Percentiles rank a stretch among this genome's conserved stretches.
These are phyloP conservation scores for Tolypocladium endophyticum DNA, from an alignment of 2,329 filamentous ascomycete species.

Conservation along the genomic window DNA sequence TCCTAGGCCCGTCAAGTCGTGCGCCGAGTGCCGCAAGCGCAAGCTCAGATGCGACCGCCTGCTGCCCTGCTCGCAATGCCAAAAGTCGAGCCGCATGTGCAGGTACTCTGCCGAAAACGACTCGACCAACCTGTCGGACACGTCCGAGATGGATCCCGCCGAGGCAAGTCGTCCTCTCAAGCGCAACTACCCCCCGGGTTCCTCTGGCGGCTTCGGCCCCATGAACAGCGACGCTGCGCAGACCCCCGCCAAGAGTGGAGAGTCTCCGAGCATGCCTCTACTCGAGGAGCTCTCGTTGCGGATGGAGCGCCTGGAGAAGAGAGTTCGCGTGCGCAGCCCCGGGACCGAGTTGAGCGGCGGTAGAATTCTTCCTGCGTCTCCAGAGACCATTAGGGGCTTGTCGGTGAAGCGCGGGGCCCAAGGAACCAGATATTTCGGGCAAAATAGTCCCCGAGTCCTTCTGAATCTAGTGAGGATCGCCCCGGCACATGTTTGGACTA, in stretches of 20 bases:
- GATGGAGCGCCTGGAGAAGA: conserved; percentile 43
- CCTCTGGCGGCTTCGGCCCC: conserved; percentile 9
- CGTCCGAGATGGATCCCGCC: conserved; percentile 29
- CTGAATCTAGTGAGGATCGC: conserved; percentile 37
- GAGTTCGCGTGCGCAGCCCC: conserved; percentile 31
- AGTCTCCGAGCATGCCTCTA: conserved; percentile 19
- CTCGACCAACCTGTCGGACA: conserved; percentile 35
- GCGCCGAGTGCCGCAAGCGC: conserved; percentile 45
- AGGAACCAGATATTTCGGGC: conserved; percentile 41
- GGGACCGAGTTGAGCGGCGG: conserved; percentile 23
- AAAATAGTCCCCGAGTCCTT: conserved; percentile 41
- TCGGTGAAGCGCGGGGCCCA: conserved; percentile 36
- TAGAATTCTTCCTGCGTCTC: conserved; percentile 23
- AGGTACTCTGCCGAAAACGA: conserved; percentile 41
- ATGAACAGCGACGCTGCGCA: conserved; percentile 13
- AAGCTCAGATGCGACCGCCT: conserved; percentile 46
- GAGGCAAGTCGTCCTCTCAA: conserved; percentile 25
- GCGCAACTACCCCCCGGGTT: conserved; percentile 22
- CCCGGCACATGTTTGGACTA: neutral
- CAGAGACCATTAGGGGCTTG: conserved; percentile 37
- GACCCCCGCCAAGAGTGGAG: conserved; percentile 20
- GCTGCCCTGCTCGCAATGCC: conserved; percentile 47
- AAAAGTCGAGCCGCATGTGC: conserved; percentile 43
- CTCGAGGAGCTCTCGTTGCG: conserved; percentile 38
- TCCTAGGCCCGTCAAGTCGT: conserved; percentile 44